Base-by-base conservation (phyloP, 306 rosid species). In the Alnus glutinosa region DNA sequence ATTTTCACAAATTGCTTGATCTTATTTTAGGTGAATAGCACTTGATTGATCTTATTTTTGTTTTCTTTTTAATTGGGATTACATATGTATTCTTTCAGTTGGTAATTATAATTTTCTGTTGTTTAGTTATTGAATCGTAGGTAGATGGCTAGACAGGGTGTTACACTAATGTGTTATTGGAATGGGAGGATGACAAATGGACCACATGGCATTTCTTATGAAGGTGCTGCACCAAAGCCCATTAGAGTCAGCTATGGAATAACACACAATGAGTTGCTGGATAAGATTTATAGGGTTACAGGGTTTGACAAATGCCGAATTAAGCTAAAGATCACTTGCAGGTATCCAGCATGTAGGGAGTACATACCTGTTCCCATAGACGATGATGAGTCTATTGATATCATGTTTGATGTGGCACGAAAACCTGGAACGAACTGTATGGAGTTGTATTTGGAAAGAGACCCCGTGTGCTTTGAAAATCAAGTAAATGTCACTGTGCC, bases 331-430 rank as follows among this genome's bases (percentile, higher is more conserved):
- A 78, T 78, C 59, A 78, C 72, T 8, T 78, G 82, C 72, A 70
- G 82, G 61, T 78, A 78, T 78, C 82, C 82, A 42, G 82, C 82
- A 23, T 78, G 62, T 78, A 71, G 82, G 72, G 82, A 78, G 64
- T 78, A 78, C 71, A 78, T 78, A 70, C 82, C 82, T 57, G 77
- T 78, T 47, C 82, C 82, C 58, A 57, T 78, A 5, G 77, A 78
- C 16, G 77, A 78, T 58, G 82, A 78, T n/a, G 82, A 78, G 50
- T 78, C 82, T 71, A 48, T 78, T 23, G 82, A 78, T 57, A 70
- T 78, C 70, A 71, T 78, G 71, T 78, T 78, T 71, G 82, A 78
- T 13, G 82, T 78, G 63, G 77, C 71, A 44, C 76, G 82, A 47
- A 77, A 78, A 47, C 82, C 82, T 4, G 71, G 77, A 71, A 78